A percentile compares a stretch with the other conserved stretches of the same genome.
Evolutionary conservation across 2,329 filamentous ascomycete genomes (phyloP).

Genomic region (Claviceps arundinis): DNA sequence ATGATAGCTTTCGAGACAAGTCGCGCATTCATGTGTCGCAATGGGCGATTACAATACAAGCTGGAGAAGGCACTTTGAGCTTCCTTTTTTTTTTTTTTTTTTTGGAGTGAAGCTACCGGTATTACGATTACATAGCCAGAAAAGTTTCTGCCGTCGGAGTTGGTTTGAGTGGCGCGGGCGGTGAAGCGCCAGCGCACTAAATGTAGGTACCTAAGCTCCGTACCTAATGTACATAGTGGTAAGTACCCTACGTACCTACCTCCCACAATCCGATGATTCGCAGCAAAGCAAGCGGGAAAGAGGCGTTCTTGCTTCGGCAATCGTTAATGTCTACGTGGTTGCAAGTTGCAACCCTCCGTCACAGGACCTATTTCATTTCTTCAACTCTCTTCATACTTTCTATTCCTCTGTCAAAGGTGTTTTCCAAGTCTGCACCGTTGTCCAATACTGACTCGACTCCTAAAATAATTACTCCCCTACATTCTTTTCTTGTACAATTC

Average conservation of each 20-base stretch:
- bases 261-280: not conserved
- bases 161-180: slow-evolving; percentile 6
- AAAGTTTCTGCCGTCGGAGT: no score
- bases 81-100: no score
- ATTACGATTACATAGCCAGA: not conserved
- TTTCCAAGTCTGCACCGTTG: not conserved
- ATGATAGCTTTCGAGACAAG: not conserved
- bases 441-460: not conserved
- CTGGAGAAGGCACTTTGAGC: not conserved
- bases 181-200: slow-evolving; percentile 6
- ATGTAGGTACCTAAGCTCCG: no score
- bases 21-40: not conserved
- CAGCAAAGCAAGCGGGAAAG: not conserved
- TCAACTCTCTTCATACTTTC: not conserved
- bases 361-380: not conserved
- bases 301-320: not conserved
- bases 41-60: not conserved
- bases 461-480: not conserved
- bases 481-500: not conserved
- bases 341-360: not conserved
- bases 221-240: no score
- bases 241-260: no score
- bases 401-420: not conserved
- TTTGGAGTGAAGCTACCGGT: not conserved
- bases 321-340: not conserved